These are phyloP conservation scores for Ustilago nuda DNA, from an alignment of 1,284 basidiomycete genomes.

Conservation along the genomic window DNA sequence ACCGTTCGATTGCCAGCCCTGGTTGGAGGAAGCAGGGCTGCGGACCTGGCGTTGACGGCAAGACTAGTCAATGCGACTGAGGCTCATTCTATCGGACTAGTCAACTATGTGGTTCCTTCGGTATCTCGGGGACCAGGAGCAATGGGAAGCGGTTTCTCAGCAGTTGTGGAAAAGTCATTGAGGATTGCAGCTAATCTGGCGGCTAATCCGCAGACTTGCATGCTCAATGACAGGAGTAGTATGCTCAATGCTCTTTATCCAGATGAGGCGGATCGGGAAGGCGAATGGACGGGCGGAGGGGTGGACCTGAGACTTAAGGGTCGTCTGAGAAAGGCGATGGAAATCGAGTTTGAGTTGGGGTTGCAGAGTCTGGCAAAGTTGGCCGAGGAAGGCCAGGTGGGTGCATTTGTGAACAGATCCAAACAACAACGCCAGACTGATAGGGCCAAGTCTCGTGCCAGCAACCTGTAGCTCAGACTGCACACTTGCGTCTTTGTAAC, in stretches of 20 bases:
- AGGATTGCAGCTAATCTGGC: constrained; percentile 25
- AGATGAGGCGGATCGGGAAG: not conserved
- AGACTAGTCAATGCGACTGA: constrained; percentile 29
- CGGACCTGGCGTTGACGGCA: constrained; percentile 37
- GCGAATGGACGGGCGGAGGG: not conserved
- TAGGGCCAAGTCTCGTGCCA: constrained; percentile 21
- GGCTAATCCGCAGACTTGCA: constrained; percentile 41
- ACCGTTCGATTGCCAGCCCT: constrained; percentile 37
- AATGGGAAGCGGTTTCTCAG: constrained; percentile 2
- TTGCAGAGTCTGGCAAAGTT: constrained; percentile 34
- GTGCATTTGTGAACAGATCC: constrained; percentile 35
- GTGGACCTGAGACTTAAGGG: constrained; percentile 44
- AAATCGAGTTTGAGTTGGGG: constrained; percentile 38
- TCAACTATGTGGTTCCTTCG: constrained; percentile 29
- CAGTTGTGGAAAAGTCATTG: constrained; percentile 31
- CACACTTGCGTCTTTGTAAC: not conserved
- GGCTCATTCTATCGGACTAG: constrained; percentile 30
- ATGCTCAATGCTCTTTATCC: constrained; percentile 33
- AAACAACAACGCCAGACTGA: constrained; percentile 25
- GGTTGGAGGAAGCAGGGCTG: constrained; percentile 33
- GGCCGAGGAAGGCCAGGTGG: constrained; percentile 37
- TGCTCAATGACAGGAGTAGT: constrained; percentile 45
- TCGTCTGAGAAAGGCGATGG: constrained; percentile 32
- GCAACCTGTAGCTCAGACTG: constrained; percentile 19
- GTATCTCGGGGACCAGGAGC: not conserved